phyloP scores from a whole-genome alignment of 176 grass and related monocot genomes.

The Paspalum notatum region DNA sequence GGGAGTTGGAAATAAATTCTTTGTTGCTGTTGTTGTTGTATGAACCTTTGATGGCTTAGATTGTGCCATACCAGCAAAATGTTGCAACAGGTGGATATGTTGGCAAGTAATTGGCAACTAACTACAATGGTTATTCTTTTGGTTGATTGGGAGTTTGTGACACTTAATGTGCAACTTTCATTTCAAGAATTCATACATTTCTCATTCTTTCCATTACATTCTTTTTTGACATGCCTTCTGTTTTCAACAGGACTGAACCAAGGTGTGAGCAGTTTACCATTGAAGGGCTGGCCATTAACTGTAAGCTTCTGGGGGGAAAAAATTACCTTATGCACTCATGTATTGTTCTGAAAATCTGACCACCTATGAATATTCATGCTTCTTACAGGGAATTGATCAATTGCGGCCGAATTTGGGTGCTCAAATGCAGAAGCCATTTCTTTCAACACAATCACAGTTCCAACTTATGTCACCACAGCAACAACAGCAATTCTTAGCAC shows the following conservation, averaged over 20 bases:
- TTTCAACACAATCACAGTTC: slow-evolving; percentile 90
- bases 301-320: slow-evolving; percentile 52
- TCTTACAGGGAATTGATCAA: slow-evolving; percentile 82
- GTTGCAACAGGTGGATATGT: background rate
- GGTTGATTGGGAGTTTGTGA: background rate
- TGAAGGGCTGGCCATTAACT: slow-evolving; percentile 98
- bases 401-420: slow-evolving; percentile 81
- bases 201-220: slow-evolving; percentile 15
- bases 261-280: slow-evolving; percentile 90
- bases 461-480: slow-evolving; percentile 95
- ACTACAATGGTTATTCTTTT: background rate
- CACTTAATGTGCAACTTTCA: slow-evolving; percentile 24
- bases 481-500: slow-evolving; percentile 91
- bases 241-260: slow-evolving; percentile 79
- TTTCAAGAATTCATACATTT: slow-evolving; percentile 30
- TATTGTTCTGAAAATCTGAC: slow-evolving; percentile 33
- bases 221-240: slow-evolving; percentile 36
- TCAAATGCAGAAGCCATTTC: slow-evolving; percentile 94
- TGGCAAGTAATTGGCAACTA: background rate
- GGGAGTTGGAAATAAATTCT: background rate
- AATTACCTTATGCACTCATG: slow-evolving; percentile 23
- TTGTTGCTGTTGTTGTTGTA: background rate
- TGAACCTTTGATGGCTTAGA: background rate
- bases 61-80: background rate
- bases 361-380: slow-evolving; percentile 22